Evolutionary conservation across 2,329 filamentous ascomycete species (phyloP).

Genomic region (Stagonosporopsis chrysanthemi): DNA sequence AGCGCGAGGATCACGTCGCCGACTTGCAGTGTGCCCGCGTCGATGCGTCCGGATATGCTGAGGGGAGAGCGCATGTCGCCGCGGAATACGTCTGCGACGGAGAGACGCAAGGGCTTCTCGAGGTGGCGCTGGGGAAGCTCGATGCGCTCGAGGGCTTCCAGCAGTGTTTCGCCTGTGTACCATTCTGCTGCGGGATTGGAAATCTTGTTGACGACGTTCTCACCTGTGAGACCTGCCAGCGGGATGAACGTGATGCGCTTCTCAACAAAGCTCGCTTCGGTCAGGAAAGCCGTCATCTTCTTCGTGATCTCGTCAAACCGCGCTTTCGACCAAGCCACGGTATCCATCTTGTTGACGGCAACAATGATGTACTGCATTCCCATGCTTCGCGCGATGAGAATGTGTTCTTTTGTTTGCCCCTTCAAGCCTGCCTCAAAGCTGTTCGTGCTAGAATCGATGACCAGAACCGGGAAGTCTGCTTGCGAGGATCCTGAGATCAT

Average conservation of each 20-base stretch:
- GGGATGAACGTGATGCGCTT: constrained; percentile 89
- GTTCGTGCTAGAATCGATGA: constrained; percentile 88
- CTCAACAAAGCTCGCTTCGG: constrained; percentile 78
- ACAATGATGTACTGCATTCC: constrained; percentile 88
- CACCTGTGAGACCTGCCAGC: constrained; percentile 86
- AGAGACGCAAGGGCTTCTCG: constrained; percentile 82
- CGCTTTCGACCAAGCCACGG: constrained; percentile 79
- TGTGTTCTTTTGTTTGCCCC: constrained; percentile 94
- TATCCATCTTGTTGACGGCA: constrained; percentile 94
- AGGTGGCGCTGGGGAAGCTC: constrained; percentile 75
- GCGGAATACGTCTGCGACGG: constrained; percentile 86
- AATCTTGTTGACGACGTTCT: constrained; percentile 76
- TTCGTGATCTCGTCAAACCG: constrained; percentile 86
- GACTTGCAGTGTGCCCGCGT: constrained; percentile 81
- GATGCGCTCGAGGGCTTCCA: constrained; percentile 85
- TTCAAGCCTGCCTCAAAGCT: constrained; percentile 93
- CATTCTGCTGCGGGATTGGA: constrained; percentile 66
- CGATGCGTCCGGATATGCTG: constrained; percentile 85
- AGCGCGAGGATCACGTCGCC: constrained; percentile 82
- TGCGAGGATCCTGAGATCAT: constrained; percentile 98
- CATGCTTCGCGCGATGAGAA: constrained; percentile 86
- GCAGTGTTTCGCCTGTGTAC: constrained; percentile 81
- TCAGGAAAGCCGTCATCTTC: constrained; percentile 83
- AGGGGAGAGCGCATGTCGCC: constrained; percentile 80
- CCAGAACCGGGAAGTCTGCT: constrained; percentile 92